Base-by-base conservation (phyloP, 2,329 filamentous ascomycete genomes). In the Monosporascus ibericus region DNA sequence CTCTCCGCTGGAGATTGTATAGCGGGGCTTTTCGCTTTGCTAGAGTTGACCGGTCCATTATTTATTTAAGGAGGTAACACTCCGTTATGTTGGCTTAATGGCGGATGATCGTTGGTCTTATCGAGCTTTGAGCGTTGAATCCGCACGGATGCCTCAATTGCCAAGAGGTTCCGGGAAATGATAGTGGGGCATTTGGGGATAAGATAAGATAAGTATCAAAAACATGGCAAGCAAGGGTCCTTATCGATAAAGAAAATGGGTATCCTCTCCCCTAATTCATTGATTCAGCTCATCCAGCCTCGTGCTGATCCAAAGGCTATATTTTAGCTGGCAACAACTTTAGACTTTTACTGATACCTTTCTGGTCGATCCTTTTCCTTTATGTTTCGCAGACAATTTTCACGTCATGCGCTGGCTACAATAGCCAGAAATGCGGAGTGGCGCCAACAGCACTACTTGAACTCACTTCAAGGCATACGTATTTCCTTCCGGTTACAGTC, bases 11-110 rank as follows among this genome's bases (percentile, higher is more conserved):
- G 2, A 76, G 62, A 11, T 67, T 69, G 6, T 63, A 40, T 1
- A 65, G 63, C 1, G 69, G 66, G 3, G 66, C 50, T 59, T 75
- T 78, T 40, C 78, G 70, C 58, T 72, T 70, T 54, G 71, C 70
- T 0, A 65, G 55, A 25, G 48, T 49, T 47, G 46, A 48, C 17
- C 58, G 57, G 7, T 61, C 52, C 65, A 66, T 68, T 14, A 24
- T 22, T 36, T 36, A 48, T 14, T 52, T 34, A 20, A 11, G 20
- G 14, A 37, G 5, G 36, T 17, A 30, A 44, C 30, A 39, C 11
- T 48, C 14, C 22, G 30, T 9, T 37, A 17, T 30, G 18, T 20
- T 11, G 20, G 18, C 17, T 22, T 42, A 6, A 51, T 17, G 18
- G 22, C 1, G 9, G 14, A 14, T 24, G 18, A 42, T 14, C 9